A percentile compares a stretch with the other conserved stretches of the same genome.
Evolutionary conservation across 768 basidiomycete species (phyloP).

Genomic region (Rhizopogon vesiculosus): DNA sequence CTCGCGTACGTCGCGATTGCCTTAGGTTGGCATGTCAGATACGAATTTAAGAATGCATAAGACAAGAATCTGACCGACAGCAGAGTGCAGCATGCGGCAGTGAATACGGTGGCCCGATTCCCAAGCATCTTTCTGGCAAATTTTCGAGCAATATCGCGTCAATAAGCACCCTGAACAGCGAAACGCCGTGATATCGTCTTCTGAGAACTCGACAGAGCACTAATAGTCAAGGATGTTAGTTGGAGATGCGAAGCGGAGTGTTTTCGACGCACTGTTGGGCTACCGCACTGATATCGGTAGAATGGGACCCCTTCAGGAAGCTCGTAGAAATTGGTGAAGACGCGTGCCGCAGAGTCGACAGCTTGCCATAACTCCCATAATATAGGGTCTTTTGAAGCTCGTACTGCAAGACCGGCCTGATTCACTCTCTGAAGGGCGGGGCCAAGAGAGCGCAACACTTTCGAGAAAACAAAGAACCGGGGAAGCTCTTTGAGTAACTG

Average conservation of each 20-base stretch:
- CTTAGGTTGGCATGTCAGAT: neutral
- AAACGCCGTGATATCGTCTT: neutral
- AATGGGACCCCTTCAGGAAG: neutral
- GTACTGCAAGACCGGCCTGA: neutral
- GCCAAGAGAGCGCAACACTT: slow-evolving; percentile 1
- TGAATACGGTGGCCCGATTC: neutral
- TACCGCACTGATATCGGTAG: neutral
- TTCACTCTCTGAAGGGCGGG: slow-evolving; percentile 1
- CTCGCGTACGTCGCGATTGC: neutral
- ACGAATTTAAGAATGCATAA: neutral
- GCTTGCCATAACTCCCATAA: neutral
- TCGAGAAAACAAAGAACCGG: neutral
- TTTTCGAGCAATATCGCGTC: neutral
- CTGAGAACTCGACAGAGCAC: neutral
- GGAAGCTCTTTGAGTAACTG: slow-evolving; percentile 2
- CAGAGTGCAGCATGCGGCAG: neutral
- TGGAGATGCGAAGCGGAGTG: neutral
- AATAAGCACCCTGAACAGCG: neutral
- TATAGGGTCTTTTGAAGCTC: neutral
- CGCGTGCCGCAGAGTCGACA: neutral
- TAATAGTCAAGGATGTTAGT: neutral
- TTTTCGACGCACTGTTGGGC: neutral
- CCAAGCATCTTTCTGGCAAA: neutral
- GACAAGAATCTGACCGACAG: neutral
- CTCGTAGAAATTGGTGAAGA: neutral